Evolutionary conservation across 208 protist genomes (phyloP).

Genomic region (Leishmania tarentolae): DNA sequence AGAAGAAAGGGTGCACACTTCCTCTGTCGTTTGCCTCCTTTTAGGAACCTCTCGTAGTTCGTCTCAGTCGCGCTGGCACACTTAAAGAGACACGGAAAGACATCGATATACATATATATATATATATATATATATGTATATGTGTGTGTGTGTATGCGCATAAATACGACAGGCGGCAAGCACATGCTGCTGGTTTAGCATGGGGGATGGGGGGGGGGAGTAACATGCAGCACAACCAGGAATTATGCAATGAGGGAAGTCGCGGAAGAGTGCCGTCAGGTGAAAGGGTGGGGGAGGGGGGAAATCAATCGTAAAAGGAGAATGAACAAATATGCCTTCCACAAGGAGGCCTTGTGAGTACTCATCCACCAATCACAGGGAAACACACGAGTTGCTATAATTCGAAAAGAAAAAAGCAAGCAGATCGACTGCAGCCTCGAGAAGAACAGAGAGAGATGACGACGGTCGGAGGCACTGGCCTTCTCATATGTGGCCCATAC

Average conservation of each 20-base stretch:
- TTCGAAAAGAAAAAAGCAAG: not conserved
- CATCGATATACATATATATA: not conserved
- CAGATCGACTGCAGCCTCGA: not conserved
- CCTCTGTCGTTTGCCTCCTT: not conserved
- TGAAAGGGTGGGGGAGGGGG: not conserved
- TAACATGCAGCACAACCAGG: not conserved
- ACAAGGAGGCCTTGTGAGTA: constrained; percentile 1
- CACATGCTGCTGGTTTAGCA: not conserved
- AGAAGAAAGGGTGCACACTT: not conserved
- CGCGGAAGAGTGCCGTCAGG: not conserved
- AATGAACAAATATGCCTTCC: not conserved
- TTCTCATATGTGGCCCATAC: not conserved
- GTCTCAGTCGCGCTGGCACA: not conserved
- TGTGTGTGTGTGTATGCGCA: too few species aligned
- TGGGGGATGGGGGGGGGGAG: not conserved
- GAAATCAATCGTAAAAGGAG: not conserved
- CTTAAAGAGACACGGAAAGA: not conserved
- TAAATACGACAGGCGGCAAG: not conserved
- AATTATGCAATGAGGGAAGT: not conserved
- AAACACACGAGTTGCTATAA: not conserved
- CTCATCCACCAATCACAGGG: not conserved
- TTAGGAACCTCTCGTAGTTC: not conserved
- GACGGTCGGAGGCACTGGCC: not conserved
- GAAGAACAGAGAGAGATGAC: not conserved
- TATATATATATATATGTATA: too few species aligned